Evolutionary conservation across 1,139 yeast species (phyloP).

Genomic region (Diutina siamensis): DNA sequence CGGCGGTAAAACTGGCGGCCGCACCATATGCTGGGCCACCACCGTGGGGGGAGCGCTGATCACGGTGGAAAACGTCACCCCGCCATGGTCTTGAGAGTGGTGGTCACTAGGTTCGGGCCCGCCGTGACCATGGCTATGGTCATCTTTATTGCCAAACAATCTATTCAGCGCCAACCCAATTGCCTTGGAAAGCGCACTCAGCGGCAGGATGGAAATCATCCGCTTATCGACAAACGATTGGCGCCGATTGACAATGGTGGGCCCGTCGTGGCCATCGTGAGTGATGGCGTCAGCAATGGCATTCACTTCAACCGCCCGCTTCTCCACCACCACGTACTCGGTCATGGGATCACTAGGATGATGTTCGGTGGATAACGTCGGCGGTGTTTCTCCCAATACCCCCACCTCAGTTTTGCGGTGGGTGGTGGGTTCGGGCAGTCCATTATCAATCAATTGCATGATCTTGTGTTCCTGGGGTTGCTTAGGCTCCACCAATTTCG

Average conservation of each 20-base stretch:
- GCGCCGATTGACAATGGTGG: slow-evolving; percentile 1
- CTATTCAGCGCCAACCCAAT: slow-evolving; percentile 81
- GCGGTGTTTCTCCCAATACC: not conserved
- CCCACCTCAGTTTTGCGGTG: not conserved
- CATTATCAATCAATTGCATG: slow-evolving; percentile 3
- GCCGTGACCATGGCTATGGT: not conserved
- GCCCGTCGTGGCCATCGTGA: not conserved
- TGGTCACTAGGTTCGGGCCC: not conserved
- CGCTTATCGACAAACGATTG: slow-evolving; percentile 26
- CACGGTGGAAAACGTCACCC: slow-evolving; percentile 2
- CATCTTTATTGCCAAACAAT: slow-evolving; percentile 45
- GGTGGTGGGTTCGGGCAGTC: not conserved
- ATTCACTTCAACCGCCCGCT: slow-evolving; percentile 88
- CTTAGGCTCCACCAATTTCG: not conserved
- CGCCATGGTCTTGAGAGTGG: not conserved
- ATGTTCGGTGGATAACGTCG: not conserved
- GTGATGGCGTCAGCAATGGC: slow-evolving; percentile 80
- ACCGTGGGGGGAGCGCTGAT: not conserved
- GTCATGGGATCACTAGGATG: slow-evolving; percentile 14
- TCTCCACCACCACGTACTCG: slow-evolving; percentile 91
- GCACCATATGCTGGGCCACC: slow-evolving; percentile 1
- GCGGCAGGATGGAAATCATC: slow-evolving; percentile 66
- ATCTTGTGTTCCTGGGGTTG: not conserved
- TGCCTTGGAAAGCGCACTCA: slow-evolving; percentile 82
- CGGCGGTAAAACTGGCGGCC: slow-evolving; percentile 1